Base-by-base conservation (phyloP, 1,284 basidiomycete species). In the Marasmius fiardii region DNA sequence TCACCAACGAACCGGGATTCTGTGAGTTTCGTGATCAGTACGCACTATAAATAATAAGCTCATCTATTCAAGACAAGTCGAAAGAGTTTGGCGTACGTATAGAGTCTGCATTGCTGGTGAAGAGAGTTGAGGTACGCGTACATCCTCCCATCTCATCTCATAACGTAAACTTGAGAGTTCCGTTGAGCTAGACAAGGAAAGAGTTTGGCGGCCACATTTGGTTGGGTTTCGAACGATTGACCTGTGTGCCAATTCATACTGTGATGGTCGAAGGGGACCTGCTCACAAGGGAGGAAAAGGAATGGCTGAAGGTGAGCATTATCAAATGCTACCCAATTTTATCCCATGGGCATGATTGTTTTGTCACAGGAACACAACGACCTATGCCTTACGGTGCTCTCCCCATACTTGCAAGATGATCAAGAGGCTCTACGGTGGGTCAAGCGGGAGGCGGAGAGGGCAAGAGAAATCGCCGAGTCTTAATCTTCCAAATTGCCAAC, bases 231-330 rank as follows among this genome's bases (percentile, higher is more conserved):
- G 92, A 95, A 71, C 86, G 90, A 11, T 75, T 96, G 60, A 95
- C 95, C 2, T 89, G 88, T 69, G 93, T 95, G 3, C 96, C 96
- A 0, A 97, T 98, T 66, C 92, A 96, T 73, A 92, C 90, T 2
- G 83, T 85, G 61, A 88, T 99, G 80, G 85, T 98, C 53, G 91
- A 94, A 66, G 85, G 87, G 54, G 75, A 71, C 39, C 83, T 98
- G 80, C 79, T 98, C 60, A 85, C 85, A 12, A 88, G 86, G 65
- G 87, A 90, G 55, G 95, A 98, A 76, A 88, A 88, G 64, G 71
- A 82, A 55, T 98, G 95, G 95, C 67, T 98, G 53, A 95, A 94
- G 78, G 88, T 86, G 56, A 41, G 73, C 64, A 54, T 47, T 58
- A 23, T 43, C 14, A 57, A 34, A 43, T 43, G 44, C 31, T 39